phyloP scores from a whole-genome alignment of 352 stramenopile species.

The Phytopythium chamaehyphon region DNA sequence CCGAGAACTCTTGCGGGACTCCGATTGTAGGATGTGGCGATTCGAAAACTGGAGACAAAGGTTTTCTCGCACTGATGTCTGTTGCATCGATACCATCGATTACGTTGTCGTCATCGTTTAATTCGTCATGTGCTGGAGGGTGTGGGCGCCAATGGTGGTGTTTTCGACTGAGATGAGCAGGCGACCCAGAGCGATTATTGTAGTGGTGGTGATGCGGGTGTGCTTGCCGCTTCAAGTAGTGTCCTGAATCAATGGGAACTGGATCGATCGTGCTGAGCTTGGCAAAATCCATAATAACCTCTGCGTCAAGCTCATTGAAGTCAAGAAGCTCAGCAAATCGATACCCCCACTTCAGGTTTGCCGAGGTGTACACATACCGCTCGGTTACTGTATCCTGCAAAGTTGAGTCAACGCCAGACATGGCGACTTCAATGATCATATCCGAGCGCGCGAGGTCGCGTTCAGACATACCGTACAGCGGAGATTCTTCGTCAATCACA shows the following conservation, averaged over 20 bases:
- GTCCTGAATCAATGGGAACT: conserved; percentile 42
- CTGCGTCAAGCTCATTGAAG: conserved; percentile 57
- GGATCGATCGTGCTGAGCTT: conserved; percentile 63
- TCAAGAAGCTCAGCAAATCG: conserved; percentile 70
- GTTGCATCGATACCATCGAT: not conserved
- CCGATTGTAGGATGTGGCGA: conserved; percentile 12
- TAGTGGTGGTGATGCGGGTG: conserved; percentile 12
- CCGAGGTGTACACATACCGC: conserved; percentile 68
- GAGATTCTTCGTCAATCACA: conserved; percentile 67
- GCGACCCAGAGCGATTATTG: conserved; percentile 4
- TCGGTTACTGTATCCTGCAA: conserved; percentile 79
- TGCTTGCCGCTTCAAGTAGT: conserved; percentile 33
- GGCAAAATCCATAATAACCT: conserved; percentile 79
- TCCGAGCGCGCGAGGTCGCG: conserved; percentile 52
- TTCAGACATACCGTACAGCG: conserved; percentile 58
- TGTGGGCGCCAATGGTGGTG: not conserved
- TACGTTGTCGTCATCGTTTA: not conserved
- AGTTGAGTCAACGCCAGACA: conserved; percentile 81
- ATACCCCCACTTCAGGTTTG: conserved; percentile 63
- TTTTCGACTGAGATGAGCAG: not conserved
- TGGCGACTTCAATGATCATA: conserved; percentile 74
- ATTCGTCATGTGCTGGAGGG: not conserved
- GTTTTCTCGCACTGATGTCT: not conserved
- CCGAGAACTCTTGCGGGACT: conserved; percentile 18
- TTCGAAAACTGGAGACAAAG: conserved; percentile 7